Evolutionary conservation across 2,329 filamentous ascomycete species (phyloP).

Genomic region (Penicillium sp.): DNA sequence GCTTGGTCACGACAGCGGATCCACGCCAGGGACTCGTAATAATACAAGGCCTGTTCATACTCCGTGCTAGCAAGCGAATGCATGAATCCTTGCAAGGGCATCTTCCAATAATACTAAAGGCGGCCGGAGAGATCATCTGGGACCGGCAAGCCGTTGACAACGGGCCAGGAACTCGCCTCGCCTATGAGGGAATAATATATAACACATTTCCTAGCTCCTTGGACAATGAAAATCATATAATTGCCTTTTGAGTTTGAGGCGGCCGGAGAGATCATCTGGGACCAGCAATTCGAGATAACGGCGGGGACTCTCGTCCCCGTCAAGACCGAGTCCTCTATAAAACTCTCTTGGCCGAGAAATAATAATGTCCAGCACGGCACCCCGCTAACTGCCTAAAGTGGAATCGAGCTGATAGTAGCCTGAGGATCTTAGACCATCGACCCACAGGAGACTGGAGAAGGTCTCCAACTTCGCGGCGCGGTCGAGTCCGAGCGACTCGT

Average conservation of each 20-base stretch:
- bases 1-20: not conserved
- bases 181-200: not conserved
- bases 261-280: constrained; percentile 5
- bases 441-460: constrained; percentile 8
- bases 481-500: not conserved
- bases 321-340: constrained; percentile 2
- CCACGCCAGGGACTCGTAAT: not conserved
- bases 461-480: not conserved
- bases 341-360: constrained; percentile 6
- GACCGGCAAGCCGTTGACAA: constrained; percentile 16
- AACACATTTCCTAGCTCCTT: not conserved
- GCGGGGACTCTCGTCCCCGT: too few relatives aligned
- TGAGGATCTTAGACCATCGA: constrained; percentile 9
- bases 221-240: constrained; percentile 15
- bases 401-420: constrained; percentile 19
- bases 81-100: not conserved
- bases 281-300: constrained; percentile 3
- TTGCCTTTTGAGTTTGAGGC: too few relatives aligned
- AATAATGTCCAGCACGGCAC: constrained; percentile 1
- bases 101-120: not conserved
- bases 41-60: not conserved
- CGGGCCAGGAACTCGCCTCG: not conserved
- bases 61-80: not conserved
- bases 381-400: constrained; percentile 21
- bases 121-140: constrained; percentile 4